Conservation (phyloP, 257 asterid genomes). For the Osmanthus fragrans region DNA sequence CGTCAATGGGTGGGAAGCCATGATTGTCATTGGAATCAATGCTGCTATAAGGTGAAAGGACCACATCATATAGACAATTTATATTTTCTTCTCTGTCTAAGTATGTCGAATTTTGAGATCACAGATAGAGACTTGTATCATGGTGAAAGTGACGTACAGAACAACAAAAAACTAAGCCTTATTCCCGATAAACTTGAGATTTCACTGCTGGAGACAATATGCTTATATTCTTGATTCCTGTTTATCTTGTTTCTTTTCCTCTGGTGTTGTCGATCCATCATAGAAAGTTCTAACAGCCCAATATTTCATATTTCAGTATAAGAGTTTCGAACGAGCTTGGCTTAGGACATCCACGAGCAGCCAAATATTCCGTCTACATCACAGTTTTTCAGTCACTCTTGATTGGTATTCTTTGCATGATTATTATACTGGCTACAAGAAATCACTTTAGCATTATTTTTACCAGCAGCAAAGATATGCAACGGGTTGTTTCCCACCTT, state of each 20-base stretch:
- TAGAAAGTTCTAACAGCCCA: neutral
- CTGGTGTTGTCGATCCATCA: neutral
- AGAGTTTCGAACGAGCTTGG: conserved; percentile 87
- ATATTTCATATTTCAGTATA: conserved; percentile 45
- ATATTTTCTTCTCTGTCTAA: neutral
- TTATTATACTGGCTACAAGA: conserved; percentile 45
- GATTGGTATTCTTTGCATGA: conserved; percentile 67
- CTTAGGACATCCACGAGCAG: conserved; percentile 63
- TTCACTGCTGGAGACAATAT: neutral
- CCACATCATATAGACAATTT: neutral
- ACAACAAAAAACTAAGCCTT: neutral
- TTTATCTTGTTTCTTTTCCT: neutral
- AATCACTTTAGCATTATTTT: conserved; percentile 57
- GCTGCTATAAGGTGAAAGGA: conserved; percentile 93
- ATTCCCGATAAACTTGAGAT: neutral
- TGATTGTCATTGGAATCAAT: conserved; percentile 80
- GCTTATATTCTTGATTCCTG: neutral
- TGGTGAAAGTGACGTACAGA: neutral
- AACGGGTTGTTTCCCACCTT: conserved; percentile 60
- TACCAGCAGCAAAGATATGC: conserved; percentile 65
- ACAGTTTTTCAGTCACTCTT: conserved; percentile 68
- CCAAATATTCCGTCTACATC: conserved; percentile 55
- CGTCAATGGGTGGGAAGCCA: conserved; percentile 68
- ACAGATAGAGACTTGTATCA: neutral
- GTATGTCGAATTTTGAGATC: neutral